Base-by-base conservation (phyloP, 768 basidiomycete genomes). In the Mrakia frigida region DNA sequence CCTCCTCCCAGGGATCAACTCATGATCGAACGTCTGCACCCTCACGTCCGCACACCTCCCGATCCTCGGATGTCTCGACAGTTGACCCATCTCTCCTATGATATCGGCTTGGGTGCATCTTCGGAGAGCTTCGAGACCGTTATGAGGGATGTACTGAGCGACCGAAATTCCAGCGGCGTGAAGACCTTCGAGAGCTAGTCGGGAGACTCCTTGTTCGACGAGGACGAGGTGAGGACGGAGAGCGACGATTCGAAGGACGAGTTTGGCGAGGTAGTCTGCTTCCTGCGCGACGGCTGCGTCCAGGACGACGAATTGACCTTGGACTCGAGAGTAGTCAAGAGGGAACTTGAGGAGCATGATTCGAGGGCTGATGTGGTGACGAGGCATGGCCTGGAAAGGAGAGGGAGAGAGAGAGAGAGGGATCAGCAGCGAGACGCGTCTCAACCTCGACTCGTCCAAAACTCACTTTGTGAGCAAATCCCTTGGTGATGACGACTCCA, bases 271-370 rank as follows among this genome's bases (percentile, higher is more conserved):
- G 82, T 95, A 94, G 82, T 96, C 93, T 83, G 92, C 92, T 83
- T 97, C 95, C 82, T 97, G 94, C 1, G 92, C 89, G 43, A 95
- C 85, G 73, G 97, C 90, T 80, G 94, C 92, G 18, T 91, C 92
- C 80, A 99, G 91, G 76, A 92, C 90, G 86, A 97, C 89, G 82
- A 96, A 93, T 82, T 98, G 94, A 1, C 92, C 92, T 56, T 83
- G 84, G 14, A 83, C 81, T 13, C 94, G 91, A 80, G 93, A 90
- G 80, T 96, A 98, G 82, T 98, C 97, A 63, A 86, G 80, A 0
- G 95, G 94, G 79, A 98, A 96, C 1, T 95, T 95, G 74, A 98
- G 90, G 31, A 98, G 88, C 94, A 98, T 97, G 80, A 99, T 88
- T 23, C 95, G 90, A 2, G 97, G 94, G 81, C 94, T 93, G 67